Evolutionary conservation across 805 yeast genomes (phyloP).

Genomic region (Wickerhamomyces hampshirensis): DNA sequence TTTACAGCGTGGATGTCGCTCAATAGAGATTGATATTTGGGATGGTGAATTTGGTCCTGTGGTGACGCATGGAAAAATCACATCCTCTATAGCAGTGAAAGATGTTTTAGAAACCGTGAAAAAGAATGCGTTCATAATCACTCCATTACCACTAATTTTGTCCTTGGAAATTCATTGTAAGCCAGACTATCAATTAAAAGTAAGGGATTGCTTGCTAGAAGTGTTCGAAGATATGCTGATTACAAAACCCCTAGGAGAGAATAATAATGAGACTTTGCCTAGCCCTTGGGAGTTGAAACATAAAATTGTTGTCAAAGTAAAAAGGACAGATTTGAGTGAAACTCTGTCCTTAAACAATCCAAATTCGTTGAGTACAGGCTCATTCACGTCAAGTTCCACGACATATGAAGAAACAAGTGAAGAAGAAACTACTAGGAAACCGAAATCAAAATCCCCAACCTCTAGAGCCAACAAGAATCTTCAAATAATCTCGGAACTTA

Average conservation of each 20-base stretch:
- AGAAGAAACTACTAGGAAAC: constrained; percentile 12
- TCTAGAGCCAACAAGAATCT: constrained; percentile 3
- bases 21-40: constrained; percentile 96
- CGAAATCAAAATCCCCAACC: background rate
- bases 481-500: constrained; percentile 38
- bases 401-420: constrained; percentile 28
- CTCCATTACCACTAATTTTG: constrained; percentile 80
- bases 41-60: constrained; percentile 78
- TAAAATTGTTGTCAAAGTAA: constrained; percentile 72
- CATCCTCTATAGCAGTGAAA: constrained; percentile 62
- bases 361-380: constrained; percentile 16
- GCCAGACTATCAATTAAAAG: constrained; percentile 56
- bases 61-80: constrained; percentile 89
- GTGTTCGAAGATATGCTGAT: constrained; percentile 54
- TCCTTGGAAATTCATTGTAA: constrained; percentile 85
- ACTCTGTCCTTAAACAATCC: background rate
- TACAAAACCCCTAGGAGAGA: constrained; percentile 24
- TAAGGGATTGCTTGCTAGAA: constrained; percentile 47
- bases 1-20: constrained; percentile 87
- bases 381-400: constrained; percentile 26
- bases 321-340: constrained; percentile 36
- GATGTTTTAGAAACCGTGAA: constrained; percentile 70
- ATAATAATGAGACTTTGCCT: constrained; percentile 43
- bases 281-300: constrained; percentile 71
- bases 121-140: constrained; percentile 82